Conservation (phyloP, 345 rosid species). For the Cochlearia excelsa region DNA sequence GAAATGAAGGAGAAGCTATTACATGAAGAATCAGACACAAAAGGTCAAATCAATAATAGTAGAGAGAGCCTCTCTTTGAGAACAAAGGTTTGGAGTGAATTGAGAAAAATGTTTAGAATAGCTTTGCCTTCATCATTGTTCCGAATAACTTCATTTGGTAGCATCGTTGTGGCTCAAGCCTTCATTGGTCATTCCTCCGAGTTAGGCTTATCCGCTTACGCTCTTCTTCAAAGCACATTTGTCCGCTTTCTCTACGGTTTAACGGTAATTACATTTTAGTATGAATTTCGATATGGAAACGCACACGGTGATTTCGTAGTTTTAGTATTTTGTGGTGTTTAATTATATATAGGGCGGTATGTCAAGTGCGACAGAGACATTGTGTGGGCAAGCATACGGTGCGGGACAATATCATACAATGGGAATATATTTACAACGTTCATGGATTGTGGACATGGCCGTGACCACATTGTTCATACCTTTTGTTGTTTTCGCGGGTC, state of each 20-base stretch:
- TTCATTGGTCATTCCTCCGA: conserved; percentile 52
- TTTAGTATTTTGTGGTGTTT: not conserved
- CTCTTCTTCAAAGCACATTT: conserved; percentile 53
- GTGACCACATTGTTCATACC: conserved; percentile 41
- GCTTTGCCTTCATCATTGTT: conserved; percentile 52
- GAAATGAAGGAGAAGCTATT: conserved; percentile 38
- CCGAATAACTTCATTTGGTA: conserved; percentile 44
- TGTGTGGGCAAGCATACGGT: conserved; percentile 63
- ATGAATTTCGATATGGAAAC: not conserved
- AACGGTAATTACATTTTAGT: conserved; percentile 29
- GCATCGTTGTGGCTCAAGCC: conserved; percentile 55
- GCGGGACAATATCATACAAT: conserved; percentile 47
- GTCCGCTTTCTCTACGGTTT: conserved; percentile 57
- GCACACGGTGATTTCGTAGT: not conserved
- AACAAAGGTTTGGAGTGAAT: conserved; percentile 46
- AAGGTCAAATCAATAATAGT: conserved; percentile 7
- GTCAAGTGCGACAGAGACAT: conserved; percentile 57
- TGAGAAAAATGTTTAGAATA: conserved; percentile 46
- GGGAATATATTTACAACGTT: conserved; percentile 53
- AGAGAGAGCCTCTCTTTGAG: conserved; percentile 29
- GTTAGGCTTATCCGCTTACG: conserved; percentile 51
- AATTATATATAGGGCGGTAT: conserved; percentile 39
- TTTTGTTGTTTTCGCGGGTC: conserved; percentile 30
- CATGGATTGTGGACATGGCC: conserved; percentile 45
- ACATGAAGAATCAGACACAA: conserved; percentile 19